Evolutionary conservation across 1,139 yeast species (phyloP).

Genomic region (Geotrichum reessii): DNA sequence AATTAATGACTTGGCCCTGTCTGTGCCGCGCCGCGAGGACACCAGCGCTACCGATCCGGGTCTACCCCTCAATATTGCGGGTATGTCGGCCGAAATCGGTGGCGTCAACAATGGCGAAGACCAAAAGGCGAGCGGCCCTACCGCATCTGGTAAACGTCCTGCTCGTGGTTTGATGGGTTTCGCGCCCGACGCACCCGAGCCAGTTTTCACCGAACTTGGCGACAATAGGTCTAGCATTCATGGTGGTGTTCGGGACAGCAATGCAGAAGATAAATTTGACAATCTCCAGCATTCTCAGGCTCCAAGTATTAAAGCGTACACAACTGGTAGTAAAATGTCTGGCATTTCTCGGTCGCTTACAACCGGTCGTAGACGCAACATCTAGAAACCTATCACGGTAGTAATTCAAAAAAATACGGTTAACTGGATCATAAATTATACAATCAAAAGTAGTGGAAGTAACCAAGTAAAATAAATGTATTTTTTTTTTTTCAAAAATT

Average conservation of each 20-base stretch:
- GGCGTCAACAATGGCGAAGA: background rate
- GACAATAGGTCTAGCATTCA: background rate
- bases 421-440: no score
- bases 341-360: background rate
- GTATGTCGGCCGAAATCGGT: background rate
- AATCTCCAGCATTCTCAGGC: background rate
- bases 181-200: background rate
- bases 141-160: background rate
- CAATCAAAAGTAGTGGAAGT: no score
- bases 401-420: background rate
- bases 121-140: background rate
- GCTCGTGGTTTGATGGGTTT: background rate
- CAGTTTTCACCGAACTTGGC: background rate
- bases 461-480: no score
- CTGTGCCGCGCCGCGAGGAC: background rate
- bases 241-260: background rate
- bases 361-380: background rate
- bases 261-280: background rate
- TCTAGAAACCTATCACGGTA: background rate
- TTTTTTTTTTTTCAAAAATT: no score
- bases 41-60: constrained; percentile 30
- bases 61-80: constrained; percentile 24
- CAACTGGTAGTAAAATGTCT: background rate
- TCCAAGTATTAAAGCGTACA: background rate
- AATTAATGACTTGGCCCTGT: background rate